Base-by-base conservation (phyloP, 768 basidiomycete species). In the Lactarius psammicola region DNA sequence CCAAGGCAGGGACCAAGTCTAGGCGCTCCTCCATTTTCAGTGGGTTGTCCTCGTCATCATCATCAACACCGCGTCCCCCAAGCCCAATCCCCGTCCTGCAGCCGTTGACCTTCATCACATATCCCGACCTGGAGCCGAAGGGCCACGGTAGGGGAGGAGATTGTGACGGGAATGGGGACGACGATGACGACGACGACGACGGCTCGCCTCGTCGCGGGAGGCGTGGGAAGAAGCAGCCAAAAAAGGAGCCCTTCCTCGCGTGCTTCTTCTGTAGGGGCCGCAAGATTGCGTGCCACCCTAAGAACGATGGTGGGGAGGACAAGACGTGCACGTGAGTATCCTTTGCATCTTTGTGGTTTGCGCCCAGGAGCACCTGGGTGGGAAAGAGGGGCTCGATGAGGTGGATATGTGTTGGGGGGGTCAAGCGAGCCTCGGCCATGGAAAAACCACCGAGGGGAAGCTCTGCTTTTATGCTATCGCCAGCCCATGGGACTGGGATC, bases 231-330 rank as follows among this genome's bases (percentile, higher is more conserved):
- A 70, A 70, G 46, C 53, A 63, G 44, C 73, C 75, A n/a, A 76
- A 75, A 72, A 76, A 77, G 71, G 76, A 78, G 31, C 70, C 75
- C 23, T 76, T 75, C 36, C 74, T 78, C n/a, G 78, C 78, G 11
- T 78, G 77, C 66, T 75, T 72, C 64, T 79, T 79, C 72, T 78
- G 78, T 63, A 65, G 78, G 26, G 76, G 76, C 44, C 76, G 78
- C 64, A 79, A 79, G 75, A 78, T 78, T 55, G 77, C 77, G 23
- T 79, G 78, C 67, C 74, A 75, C 34, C 76, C 73, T 20, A 76
- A 74, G 61, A 66, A 71, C 23, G 72, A 74, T 31, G 73, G 68
- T 18, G 69, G 68, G 28, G 70, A 64, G 62, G 75, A 77, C 66
- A 71, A 73, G 34, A 76, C 75, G 5, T 78, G 77, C 77, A 75